phyloP scores from a whole-genome alignment of 805 yeast species.

The Candida bentonensis region DNA sequence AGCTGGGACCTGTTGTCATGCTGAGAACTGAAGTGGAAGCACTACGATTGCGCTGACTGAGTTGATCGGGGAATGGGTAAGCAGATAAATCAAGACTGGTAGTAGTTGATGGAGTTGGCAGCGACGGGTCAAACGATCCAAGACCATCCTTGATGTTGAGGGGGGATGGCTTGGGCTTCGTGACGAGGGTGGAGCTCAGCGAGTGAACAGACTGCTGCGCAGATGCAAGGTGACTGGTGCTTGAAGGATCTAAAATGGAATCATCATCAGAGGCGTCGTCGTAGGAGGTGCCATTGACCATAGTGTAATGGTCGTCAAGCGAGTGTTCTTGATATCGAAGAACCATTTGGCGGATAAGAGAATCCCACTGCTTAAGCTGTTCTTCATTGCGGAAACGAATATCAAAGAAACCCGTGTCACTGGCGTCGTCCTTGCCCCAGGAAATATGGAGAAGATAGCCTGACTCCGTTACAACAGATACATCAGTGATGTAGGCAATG shows the following conservation, averaged over 20 bases:
- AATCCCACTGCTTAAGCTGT: slow-evolving; percentile 65
- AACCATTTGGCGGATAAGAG: slow-evolving; percentile 19
- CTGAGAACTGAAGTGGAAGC: slow-evolving; percentile 1
- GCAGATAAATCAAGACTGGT: background rate
- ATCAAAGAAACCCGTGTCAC: slow-evolving; percentile 75
- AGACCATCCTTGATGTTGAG: slow-evolving; percentile 1
- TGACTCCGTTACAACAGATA: slow-evolving; percentile 19
- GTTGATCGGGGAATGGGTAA: background rate
- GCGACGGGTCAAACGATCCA: background rate
- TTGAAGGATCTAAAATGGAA: background rate
- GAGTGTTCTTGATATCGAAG: slow-evolving; percentile 10
- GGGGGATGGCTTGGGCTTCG: background rate
- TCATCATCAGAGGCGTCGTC: slow-evolving; percentile 11
- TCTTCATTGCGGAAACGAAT: slow-evolving; percentile 78
- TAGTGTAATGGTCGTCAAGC: slow-evolving; percentile 2
- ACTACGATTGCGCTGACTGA: slow-evolving; percentile 1
- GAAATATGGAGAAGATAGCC: slow-evolving; percentile 17
- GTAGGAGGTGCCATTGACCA: slow-evolving; percentile 9
- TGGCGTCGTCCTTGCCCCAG: slow-evolving; percentile 41
- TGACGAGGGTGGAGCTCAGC: background rate
- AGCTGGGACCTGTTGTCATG: background rate
- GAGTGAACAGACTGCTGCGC: background rate
- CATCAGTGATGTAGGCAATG: slow-evolving; percentile 47
- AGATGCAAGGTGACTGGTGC: background rate
- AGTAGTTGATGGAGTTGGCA: background rate